These are phyloP conservation scores for Daucus carota DNA, from an alignment of 129 eudicot species.

Conservation along the genomic window DNA sequence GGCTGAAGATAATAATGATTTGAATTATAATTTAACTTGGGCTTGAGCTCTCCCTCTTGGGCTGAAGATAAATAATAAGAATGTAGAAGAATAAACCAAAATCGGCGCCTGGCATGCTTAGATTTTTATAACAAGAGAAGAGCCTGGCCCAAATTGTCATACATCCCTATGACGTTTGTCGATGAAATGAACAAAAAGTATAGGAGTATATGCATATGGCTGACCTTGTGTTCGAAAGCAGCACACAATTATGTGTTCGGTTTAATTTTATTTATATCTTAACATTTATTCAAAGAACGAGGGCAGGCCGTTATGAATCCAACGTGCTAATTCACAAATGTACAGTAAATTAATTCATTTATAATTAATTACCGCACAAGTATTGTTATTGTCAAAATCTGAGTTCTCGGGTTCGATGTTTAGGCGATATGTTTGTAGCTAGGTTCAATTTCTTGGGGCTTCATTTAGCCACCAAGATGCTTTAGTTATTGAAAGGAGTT, in stretches of 20 bases:
- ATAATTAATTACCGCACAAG: neutral
- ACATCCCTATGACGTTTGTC: no score
- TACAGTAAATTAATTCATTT: neutral
- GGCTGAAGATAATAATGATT: no score
- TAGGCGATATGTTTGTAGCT: neutral
- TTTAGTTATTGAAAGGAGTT: neutral
- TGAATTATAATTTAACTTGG: no score
- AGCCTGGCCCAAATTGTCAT: neutral
- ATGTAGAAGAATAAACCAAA: no score
- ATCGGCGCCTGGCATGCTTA: neutral
- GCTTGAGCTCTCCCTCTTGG: no score
- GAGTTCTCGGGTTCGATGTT: neutral
- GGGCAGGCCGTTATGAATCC: neutral
- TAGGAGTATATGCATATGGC: no score
- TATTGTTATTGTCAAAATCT: neutral
- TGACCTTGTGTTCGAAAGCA: no score
- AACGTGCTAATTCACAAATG: neutral
- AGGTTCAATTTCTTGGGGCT: neutral
- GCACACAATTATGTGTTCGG: no score
- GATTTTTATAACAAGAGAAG: neutral
- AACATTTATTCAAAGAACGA: no score
- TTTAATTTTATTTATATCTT: no score
- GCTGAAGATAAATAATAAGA: no score
- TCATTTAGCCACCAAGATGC: neutral
- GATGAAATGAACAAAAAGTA: no score